Percentiles rank a stretch among this genome's conserved stretches.
phyloP scores from a whole-genome alignment of 192 early-diverging fungal genomes.

The Rhizoclosmatium globosum region DNA sequence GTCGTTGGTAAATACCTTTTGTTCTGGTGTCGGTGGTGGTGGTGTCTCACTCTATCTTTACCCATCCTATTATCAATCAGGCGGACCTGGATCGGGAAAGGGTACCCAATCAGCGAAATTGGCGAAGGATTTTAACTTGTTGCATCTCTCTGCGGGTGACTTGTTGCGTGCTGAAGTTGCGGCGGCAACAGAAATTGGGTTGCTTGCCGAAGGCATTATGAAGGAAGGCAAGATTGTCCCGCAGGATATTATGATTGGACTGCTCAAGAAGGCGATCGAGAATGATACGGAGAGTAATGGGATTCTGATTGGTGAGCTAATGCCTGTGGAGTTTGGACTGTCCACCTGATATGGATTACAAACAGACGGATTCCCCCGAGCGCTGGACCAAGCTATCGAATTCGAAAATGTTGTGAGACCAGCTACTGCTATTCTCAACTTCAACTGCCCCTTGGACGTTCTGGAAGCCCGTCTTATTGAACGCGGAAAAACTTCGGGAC shows the following conservation, averaged over 20 bases:
- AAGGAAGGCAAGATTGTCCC: conserved; percentile 94
- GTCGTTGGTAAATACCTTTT: not conserved
- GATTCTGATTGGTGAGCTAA: not conserved
- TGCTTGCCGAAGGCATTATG: conserved; percentile 85
- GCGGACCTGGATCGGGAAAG: conserved; percentile 56
- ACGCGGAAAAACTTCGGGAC: conserved; percentile 60
- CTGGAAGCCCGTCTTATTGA: conserved; percentile 61
- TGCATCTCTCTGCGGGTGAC: conserved; percentile 97
- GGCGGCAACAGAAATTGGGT: conserved; percentile 60
- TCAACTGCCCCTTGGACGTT: conserved; percentile 56
- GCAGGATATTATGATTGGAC: not conserved
- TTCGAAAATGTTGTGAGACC: conserved; percentile 57
- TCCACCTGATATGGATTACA: not conserved
- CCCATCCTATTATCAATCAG: not conserved
- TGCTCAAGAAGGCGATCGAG: not conserved
- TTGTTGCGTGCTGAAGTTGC: conserved; percentile 88
- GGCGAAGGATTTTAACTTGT: conserved; percentile 85
- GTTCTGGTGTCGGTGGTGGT: too few relatives aligned
- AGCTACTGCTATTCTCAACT: conserved; percentile 42
- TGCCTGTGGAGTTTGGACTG: not conserved
- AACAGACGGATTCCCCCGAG: conserved; percentile 74
- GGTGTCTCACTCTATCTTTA: not conserved
- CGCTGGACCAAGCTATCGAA: conserved; percentile 60
- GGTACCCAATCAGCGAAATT: conserved; percentile 91
- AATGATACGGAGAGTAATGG: not conserved